These are phyloP conservation scores for Ramicandelaber brevisporus DNA, from an alignment of 192 early-diverging fungal species.

Conservation along the genomic window DNA sequence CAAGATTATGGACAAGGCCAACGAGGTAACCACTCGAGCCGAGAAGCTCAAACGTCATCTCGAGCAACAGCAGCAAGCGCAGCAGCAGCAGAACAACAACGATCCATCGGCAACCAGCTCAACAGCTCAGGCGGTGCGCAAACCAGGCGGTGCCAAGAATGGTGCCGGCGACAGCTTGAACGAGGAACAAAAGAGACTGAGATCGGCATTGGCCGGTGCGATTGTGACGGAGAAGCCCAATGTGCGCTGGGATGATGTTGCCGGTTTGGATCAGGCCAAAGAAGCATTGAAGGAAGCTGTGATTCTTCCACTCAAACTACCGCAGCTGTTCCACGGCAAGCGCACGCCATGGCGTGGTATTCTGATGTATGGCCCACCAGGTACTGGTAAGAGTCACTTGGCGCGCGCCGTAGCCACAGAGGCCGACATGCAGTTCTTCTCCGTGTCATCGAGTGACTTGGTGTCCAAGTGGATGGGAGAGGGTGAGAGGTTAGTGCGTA, in stretches of 20 bases:
- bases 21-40: constrained; percentile 78
- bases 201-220: constrained; percentile 37
- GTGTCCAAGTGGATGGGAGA: constrained; percentile 99
- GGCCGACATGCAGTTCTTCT: constrained; percentile 86
- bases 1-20: constrained; percentile 65
- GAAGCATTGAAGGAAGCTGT: constrained; percentile 96
- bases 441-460: constrained; percentile 88
- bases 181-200: constrained; percentile 56
- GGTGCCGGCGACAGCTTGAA: constrained; percentile 31
- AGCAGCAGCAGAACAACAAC: constrained; percentile 39
- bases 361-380: constrained; percentile 86
- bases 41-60: constrained; percentile 84
- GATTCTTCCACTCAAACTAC: constrained; percentile 92
- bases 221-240: constrained; percentile 93
- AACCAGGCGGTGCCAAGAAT: constrained; percentile 14
- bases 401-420: constrained; percentile 97
- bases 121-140: constrained; percentile 1
- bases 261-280: constrained; percentile 85
- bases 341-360: constrained; percentile 94
- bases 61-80: constrained; percentile 26
- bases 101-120: constrained; percentile 21
- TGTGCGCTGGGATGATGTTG: constrained; percentile 90
- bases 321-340: constrained; percentile 86
- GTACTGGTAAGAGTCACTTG: constrained; percentile 90
- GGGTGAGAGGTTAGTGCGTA: constrained; percentile 80